Evolutionary conservation across 192 early-diverging fungal genomes (phyloP), one percentile per base, ranked within the genome.

Genomic region (Backusella macrospora): DNA sequence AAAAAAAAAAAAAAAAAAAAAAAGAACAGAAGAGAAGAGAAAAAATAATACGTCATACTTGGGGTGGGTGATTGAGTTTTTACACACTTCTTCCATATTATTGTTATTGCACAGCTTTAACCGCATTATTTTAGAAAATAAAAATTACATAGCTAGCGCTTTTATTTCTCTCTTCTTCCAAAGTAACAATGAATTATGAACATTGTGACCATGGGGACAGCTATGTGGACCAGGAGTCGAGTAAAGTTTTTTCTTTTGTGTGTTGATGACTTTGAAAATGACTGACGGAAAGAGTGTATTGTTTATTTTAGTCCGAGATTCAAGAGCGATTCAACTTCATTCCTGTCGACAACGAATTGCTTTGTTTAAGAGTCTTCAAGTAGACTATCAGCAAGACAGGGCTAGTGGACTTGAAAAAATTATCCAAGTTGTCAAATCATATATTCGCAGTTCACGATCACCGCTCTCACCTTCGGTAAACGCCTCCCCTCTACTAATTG

Each of bases 361-460:
- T 23, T 69, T 82, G 26, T 82, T 82, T 47, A 78, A 78, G 43
- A 70, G 70, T 14, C 62, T 82, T 34, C 80, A 82, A 62, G 71
- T 73, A 29, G 80, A 82, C 34, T 48, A 42, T 6, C 23, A 55
- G 1, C 47, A 55, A 4, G 72, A 76, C 8, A 23, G 80, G 62
- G 39, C 37, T 13, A 21, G n/a, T 3, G 68, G 70, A 12, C 62
- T 82, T 14, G 76, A 82, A 26, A 71, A 73, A 42, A 82, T 82
- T 40, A 68, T 82, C 29, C 76, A 78, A 40, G 80, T 82, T n/a
- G 77, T 75, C n/a, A 82, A 82, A 49, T 78, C 76, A 7, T 78
- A 75, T 68, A 73, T 78, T 44, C 76, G 74, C 7, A 70, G 63
- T 10, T 68, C 74, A 42, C 63, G 71, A 5, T 73, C 74, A 26